These are phyloP conservation scores for Geosmithia morbida DNA, from an alignment of 2,329 filamentous ascomycete species.

Conservation along the genomic window DNA sequence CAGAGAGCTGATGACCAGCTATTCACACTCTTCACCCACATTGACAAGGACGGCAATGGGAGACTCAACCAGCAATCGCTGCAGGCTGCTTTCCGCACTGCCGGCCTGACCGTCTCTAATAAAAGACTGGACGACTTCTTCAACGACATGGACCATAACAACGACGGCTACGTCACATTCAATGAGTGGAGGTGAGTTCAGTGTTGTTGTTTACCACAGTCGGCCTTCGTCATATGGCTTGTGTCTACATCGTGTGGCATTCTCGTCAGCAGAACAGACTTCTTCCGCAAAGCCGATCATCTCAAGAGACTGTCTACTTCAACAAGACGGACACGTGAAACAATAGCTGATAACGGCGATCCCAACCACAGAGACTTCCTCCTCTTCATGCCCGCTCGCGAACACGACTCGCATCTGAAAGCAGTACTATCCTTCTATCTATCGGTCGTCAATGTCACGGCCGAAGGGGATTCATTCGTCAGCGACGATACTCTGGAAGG, in stretches of 20 bases:
- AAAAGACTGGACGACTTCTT: constrained; percentile 78
- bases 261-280: not conserved
- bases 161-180: constrained; percentile 78
- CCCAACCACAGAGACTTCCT: constrained; percentile 60
- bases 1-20: constrained; percentile 77
- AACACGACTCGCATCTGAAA: constrained; percentile 56
- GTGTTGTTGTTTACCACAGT: not conserved
- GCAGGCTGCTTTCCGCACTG: constrained; percentile 58
- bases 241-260: constrained; percentile 11
- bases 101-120: constrained; percentile 65
- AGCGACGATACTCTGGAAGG: constrained; percentile 84
- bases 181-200: constrained; percentile 83
- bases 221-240: not conserved
- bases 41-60: constrained; percentile 76
- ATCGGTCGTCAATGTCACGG: constrained; percentile 73
- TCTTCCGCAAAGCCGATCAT: not conserved
- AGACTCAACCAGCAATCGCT: constrained; percentile 80
- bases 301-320: not conserved
- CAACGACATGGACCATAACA: constrained; percentile 74
- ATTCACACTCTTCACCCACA: constrained; percentile 65
- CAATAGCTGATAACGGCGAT: constrained; percentile 8
- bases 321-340: not conserved
- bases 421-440: constrained; percentile 85
- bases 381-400: constrained; percentile 61
- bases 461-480: constrained; percentile 87